phyloP scores from a whole-genome alignment of 2,329 filamentous ascomycete genomes.

The Ascosphaera aggregata region DNA sequence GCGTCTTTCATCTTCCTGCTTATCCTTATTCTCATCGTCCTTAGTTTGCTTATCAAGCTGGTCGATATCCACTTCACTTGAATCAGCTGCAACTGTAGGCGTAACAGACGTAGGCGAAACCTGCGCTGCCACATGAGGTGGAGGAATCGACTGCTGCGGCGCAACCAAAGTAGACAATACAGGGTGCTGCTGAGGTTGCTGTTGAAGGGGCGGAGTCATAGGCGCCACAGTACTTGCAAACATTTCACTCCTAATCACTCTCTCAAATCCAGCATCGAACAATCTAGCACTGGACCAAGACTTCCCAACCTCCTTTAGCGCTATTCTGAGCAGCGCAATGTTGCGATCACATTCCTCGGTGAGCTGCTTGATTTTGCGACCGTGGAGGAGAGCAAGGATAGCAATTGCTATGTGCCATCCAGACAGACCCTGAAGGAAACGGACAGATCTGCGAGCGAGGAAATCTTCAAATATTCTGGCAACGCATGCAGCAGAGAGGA shows the following conservation, averaged over 20 bases:
- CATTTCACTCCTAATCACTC: constrained; percentile 7
- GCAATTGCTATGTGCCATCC: constrained; percentile 23
- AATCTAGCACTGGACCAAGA: constrained; percentile 18
- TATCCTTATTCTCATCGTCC: too few species aligned
- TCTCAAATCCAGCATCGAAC: constrained; percentile 13
- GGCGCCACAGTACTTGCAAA: too few species aligned
- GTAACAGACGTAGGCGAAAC: too few species aligned
- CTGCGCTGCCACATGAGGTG: too few species aligned
- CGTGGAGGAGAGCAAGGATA: constrained; percentile 19
- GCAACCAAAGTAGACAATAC: too few species aligned
- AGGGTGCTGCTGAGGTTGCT: too few species aligned
- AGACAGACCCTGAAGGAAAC: constrained; percentile 21
- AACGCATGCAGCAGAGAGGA: constrained; percentile 18
- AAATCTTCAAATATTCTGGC: constrained; percentile 18
- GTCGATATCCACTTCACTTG: too few species aligned
- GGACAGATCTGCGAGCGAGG: constrained; percentile 15
- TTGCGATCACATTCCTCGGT: constrained; percentile 13
- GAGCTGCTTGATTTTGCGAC: constrained; percentile 13
- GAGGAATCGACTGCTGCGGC: too few species aligned
- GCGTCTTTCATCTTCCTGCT: too few species aligned
- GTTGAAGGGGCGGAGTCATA: too few species aligned
- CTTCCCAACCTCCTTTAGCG: constrained; percentile 12
- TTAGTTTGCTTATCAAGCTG: too few species aligned
- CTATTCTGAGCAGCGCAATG: constrained; percentile 12
- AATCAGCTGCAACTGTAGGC: too few species aligned